Evolutionary conservation across 805 yeast genomes (phyloP).

Genomic region (Candida patagonica): DNA sequence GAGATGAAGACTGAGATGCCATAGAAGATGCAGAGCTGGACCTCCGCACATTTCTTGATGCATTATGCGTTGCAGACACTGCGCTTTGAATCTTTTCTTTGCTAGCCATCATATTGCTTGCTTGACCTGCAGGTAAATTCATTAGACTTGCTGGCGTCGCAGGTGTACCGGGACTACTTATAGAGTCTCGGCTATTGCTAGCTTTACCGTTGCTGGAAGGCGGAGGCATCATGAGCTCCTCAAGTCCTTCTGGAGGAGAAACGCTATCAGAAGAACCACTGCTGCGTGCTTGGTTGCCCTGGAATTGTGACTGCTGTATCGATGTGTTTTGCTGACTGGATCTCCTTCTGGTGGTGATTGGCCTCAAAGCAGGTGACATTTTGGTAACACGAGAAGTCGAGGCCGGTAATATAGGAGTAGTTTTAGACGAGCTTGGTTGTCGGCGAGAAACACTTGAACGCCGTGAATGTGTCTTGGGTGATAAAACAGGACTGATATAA

Average conservation of each 20-base stretch:
- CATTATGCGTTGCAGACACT: slow-evolving; percentile 14
- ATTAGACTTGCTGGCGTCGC: slow-evolving; percentile 27
- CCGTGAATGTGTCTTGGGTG: slow-evolving; percentile 8
- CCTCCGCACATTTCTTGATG: slow-evolving; percentile 6
- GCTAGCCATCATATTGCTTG: slow-evolving; percentile 1
- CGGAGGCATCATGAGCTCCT: slow-evolving; percentile 15
- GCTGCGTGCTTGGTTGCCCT: not conserved
- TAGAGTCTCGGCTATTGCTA: not conserved
- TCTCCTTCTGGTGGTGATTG: slow-evolving; percentile 5
- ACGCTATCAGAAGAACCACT: slow-evolving; percentile 10
- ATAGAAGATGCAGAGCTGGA: slow-evolving; percentile 7
- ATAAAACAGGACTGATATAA: slow-evolving; percentile 15
- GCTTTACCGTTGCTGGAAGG: slow-evolving; percentile 4
- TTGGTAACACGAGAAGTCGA: slow-evolving; percentile 10
- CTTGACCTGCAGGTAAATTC: slow-evolving; percentile 17
- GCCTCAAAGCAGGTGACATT: slow-evolving; percentile 15
- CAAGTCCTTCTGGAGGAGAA: slow-evolving; percentile 13
- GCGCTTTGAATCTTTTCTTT: slow-evolving; percentile 18
- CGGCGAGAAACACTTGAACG: slow-evolving; percentile 3
- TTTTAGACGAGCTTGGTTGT: not conserved
- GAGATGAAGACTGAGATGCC: slow-evolving; percentile 6
- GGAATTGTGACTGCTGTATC: not conserved
- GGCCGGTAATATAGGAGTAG: slow-evolving; percentile 4
- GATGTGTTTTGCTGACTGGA: not conserved
- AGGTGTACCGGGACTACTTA: slow-evolving; percentile 12